phyloP scores from a whole-genome alignment of 106 monocot species.

The Allium fistulosum region DNA sequence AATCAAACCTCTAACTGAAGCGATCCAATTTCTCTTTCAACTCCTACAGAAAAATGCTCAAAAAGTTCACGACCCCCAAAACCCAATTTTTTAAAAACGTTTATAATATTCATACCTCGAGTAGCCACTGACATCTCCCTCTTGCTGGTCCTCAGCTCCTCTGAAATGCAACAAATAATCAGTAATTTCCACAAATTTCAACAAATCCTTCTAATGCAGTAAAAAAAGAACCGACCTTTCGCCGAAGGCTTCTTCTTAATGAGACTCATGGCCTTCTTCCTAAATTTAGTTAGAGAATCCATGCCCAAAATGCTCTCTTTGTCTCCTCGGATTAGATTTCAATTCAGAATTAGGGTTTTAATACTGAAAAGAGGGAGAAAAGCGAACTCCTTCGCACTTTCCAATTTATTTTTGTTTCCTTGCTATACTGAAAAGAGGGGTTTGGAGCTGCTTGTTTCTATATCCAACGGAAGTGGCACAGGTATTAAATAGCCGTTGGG shows the following conservation, averaged over 20 bases:
- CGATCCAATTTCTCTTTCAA: slow-evolving; percentile 82
- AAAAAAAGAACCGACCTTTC: slow-evolving; percentile 44
- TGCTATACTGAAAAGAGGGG: too few relatives aligned
- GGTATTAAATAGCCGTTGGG: too few relatives aligned
- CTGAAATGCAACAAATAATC: slow-evolving; percentile 28
- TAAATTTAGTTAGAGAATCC: slow-evolving; percentile 3
- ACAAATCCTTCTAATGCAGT: neutral
- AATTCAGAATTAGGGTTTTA: too few relatives aligned
- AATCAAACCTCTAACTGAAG: slow-evolving; percentile 69
- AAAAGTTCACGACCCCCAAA: neutral
- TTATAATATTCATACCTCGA: slow-evolving; percentile 38
- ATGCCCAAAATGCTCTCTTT: neutral
- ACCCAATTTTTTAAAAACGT: neutral
- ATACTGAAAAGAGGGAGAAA: neutral
- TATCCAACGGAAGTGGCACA: too few relatives aligned
- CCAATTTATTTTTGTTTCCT: neutral
- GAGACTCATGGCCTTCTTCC: slow-evolving; percentile 41
- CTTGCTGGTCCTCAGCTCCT: slow-evolving; percentile 83
- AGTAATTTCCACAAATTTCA: neutral
- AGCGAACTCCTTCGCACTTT: neutral
- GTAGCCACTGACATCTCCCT: slow-evolving; percentile 85
- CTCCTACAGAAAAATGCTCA: slow-evolving; percentile 22
- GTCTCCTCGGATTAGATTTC: too few relatives aligned
- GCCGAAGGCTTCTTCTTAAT: slow-evolving; percentile 75
- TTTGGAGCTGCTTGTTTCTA: too few relatives aligned